phyloP scores from a whole-genome alignment of 345 rosid genomes.

The Microthlaspi erraticum region DNA sequence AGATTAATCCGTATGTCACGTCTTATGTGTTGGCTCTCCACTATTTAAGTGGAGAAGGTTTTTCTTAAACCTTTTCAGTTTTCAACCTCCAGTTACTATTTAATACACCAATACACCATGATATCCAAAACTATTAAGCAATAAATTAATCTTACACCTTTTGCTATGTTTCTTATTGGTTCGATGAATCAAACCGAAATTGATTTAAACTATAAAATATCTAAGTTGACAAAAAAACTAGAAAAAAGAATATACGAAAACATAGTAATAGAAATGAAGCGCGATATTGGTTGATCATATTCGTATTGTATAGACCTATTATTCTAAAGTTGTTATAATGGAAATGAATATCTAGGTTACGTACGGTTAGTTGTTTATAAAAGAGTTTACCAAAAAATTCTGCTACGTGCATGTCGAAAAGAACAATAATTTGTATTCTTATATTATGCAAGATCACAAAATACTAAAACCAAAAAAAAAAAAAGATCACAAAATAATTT shows the following conservation, averaged over 20 bases:
- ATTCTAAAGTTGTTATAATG: neutral
- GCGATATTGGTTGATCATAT: neutral
- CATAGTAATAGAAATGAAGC: neutral
- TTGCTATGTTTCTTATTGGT: neutral
- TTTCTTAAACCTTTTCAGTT: conserved; percentile 34
- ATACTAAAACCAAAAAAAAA: too few relatives aligned
- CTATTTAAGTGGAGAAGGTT: conserved; percentile 52
- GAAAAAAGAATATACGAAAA: neutral
- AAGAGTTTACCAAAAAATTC: too few relatives aligned
- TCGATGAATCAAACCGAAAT: neutral
- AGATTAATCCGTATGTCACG: conserved; percentile 35
- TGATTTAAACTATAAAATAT: neutral
- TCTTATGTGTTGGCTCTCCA: conserved; percentile 56
- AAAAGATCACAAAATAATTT: too few relatives aligned
- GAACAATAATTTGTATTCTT: too few relatives aligned
- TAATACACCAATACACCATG: conserved; percentile 20
- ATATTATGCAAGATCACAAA: too few relatives aligned
- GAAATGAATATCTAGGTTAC: too few relatives aligned
- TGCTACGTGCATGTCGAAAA: too few relatives aligned
- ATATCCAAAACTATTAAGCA: neutral
- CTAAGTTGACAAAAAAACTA: neutral
- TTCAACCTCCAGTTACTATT: neutral
- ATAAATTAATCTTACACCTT: neutral
- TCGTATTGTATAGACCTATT: neutral
- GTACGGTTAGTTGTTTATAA: too few relatives aligned